phyloP scores from a whole-genome alignment of 2,329 filamentous ascomycete species.

The Chaetomiaceae sp. region DNA sequence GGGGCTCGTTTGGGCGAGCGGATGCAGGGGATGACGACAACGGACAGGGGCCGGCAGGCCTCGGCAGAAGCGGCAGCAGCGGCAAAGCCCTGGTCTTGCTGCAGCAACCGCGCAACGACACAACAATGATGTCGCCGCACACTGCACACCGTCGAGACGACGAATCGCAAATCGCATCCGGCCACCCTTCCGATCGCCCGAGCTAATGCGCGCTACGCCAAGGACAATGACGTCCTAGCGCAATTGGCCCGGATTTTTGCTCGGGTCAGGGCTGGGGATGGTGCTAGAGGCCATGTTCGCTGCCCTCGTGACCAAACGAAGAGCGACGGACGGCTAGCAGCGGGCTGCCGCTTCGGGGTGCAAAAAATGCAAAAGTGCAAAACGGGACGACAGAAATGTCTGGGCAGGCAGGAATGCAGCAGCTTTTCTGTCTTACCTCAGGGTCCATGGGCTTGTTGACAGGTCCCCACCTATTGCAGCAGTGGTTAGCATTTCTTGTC shows the following conservation, averaged over 20 bases:
- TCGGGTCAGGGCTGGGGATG: neutral
- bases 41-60: constrained; percentile 11
- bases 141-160: no score
- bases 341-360: neutral
- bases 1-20: constrained; percentile 20
- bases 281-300: constrained; percentile 2
- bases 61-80: constrained; percentile 3
- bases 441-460: constrained; percentile 99
- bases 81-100: neutral
- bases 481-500: constrained; percentile 15
- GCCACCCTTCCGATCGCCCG: constrained; percentile 1
- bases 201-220: constrained; percentile 7
- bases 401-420: constrained; percentile 15
- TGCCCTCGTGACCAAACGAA: constrained; percentile 20
- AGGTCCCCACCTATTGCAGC: constrained; percentile 69
- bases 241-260: constrained; percentile 11
- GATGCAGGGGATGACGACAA: constrained; percentile 25
- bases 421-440: constrained; percentile 64
- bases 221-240: constrained; percentile 21
- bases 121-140: constrained; percentile 17
- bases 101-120: constrained; percentile 11
- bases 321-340: constrained; percentile 6
- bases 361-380: neutral
- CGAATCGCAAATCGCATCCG: no score
- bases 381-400: neutral